Percentiles rank a stretch among this genome's conserved stretches.
These are phyloP conservation scores for Rhodotorula sphaerocarpa DNA, from an alignment of 768 basidiomycete genomes.

Conservation along the genomic window DNA sequence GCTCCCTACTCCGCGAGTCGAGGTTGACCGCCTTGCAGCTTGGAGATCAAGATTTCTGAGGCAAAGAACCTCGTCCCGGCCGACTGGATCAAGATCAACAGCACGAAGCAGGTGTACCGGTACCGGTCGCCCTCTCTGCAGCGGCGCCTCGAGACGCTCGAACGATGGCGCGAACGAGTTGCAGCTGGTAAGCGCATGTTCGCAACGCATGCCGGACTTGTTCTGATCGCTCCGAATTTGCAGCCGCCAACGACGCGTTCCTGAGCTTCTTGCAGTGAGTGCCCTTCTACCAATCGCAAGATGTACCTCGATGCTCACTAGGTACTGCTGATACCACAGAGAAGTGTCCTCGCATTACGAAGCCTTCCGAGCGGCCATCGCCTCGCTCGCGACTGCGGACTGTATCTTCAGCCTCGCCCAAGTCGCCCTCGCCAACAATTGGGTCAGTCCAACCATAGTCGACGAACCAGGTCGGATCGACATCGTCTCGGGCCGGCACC, in stretches of 20 bases:
- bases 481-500: conserved; percentile 78
- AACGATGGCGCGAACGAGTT: conserved; percentile 58
- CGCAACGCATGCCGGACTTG: no score
- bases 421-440: conserved; percentile 66
- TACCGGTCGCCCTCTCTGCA: conserved; percentile 67
- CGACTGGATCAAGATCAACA: conserved; percentile 57
- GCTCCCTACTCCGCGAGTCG: not conserved
- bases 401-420: conserved; percentile 76
- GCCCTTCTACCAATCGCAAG: no score
- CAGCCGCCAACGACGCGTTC: conserved; percentile 45
- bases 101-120: conserved; percentile 63
- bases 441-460: conserved; percentile 67
- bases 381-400: conserved; percentile 67
- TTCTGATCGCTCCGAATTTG: not conserved
- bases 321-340: conserved; percentile 47
- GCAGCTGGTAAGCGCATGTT: not conserved
- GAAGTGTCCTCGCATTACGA: conserved; percentile 68
- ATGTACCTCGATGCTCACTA: no score
- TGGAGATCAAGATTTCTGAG: conserved; percentile 35
- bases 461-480: conserved; percentile 58
- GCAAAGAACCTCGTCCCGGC: conserved; percentile 49
- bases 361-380: conserved; percentile 63
- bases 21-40: no score
- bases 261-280: conserved; percentile 17
- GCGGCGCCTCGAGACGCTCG: conserved; percentile 60